Evolutionary conservation across 805 yeast species (phyloP).

Genomic region (Kodamaea kaohsiungensis): DNA sequence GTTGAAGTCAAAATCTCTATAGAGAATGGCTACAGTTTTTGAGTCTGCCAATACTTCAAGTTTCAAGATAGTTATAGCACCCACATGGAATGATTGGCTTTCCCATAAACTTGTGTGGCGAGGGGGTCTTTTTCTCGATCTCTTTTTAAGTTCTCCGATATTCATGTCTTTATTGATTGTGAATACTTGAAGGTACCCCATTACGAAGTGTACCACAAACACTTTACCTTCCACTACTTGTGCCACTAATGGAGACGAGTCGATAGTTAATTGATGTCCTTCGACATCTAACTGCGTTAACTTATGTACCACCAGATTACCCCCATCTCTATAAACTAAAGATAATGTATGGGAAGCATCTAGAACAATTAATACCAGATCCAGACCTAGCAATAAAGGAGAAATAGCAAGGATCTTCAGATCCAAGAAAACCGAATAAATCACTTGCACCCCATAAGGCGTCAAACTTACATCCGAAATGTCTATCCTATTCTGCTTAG

Average conservation of each 20-base stretch:
- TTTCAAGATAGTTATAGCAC: slow-evolving; percentile 19
- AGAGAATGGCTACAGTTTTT: slow-evolving; percentile 27
- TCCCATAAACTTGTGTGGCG: slow-evolving; percentile 6
- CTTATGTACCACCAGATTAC: slow-evolving; percentile 3
- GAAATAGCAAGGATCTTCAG: background rate
- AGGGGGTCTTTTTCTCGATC: background rate
- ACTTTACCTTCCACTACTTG: slow-evolving; percentile 10
- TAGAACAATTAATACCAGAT: slow-evolving; percentile 2
- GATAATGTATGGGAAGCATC: slow-evolving; percentile 6
- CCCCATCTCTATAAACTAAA: slow-evolving; percentile 1
- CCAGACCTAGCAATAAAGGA: background rate
- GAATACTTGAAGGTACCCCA: slow-evolving; percentile 13
- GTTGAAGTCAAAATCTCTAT: slow-evolving; percentile 35
- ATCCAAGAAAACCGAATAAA: background rate
- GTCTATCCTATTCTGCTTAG: slow-evolving; percentile 4
- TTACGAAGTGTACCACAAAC: slow-evolving; percentile 21
- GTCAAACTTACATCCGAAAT: background rate
- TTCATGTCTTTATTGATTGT: background rate
- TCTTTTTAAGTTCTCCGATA: background rate
- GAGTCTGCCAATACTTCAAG: slow-evolving; percentile 14
- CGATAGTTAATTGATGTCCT: slow-evolving; percentile 27
- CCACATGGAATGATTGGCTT: slow-evolving; percentile 16
- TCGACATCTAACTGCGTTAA: slow-evolving; percentile 15
- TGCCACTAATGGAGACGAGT: slow-evolving; percentile 20
- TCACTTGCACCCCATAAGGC: background rate